A percentile compares a stretch with the other conserved stretches of the same genome.
phyloP scores from a whole-genome alignment of 495 filamentous ascomycete genomes.

The Podospora pseudoanserina region DNA sequence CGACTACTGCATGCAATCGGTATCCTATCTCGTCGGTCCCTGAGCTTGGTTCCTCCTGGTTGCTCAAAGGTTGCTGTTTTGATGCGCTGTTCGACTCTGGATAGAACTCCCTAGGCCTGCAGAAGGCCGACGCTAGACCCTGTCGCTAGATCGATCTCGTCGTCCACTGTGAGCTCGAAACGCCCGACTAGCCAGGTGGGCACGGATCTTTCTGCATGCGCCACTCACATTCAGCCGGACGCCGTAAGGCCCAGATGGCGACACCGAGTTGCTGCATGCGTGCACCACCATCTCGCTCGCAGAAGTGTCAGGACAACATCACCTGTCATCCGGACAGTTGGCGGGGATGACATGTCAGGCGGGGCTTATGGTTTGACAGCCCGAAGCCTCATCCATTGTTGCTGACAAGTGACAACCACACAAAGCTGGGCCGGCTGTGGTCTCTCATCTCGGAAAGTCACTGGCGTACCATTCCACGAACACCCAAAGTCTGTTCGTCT shows the following conservation, averaged over 20 bases:
- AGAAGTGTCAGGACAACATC: not conserved
- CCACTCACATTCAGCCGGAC: constrained; percentile 29
- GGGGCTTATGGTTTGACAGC: not conserved
- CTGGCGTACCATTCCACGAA: not conserved
- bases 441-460: not conserved
- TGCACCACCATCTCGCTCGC: not conserved
- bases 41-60: constrained; percentile 4
- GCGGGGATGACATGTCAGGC: not conserved
- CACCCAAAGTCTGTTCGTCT: not conserved
- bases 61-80: constrained; percentile 6
- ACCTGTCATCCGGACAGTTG: constrained; percentile 4
- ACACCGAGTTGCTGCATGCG: not conserved
- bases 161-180: constrained; percentile 25
- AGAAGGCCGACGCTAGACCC: constrained; percentile 18
- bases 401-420: not conserved
- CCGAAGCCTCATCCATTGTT: not conserved
- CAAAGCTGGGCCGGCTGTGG: not conserved
- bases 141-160: constrained; percentile 17
- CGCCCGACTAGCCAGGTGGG: constrained; percentile 20
- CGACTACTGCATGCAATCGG: not conserved
- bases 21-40: not conserved
- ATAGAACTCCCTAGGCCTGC: constrained; percentile 23
- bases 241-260: not conserved
- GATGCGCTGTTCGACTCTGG: not conserved
- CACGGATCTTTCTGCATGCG: constrained; percentile 31